phyloP scores from a whole-genome alignment of 176 grass and related monocot genomes.

The Panicum miliaceum region DNA sequence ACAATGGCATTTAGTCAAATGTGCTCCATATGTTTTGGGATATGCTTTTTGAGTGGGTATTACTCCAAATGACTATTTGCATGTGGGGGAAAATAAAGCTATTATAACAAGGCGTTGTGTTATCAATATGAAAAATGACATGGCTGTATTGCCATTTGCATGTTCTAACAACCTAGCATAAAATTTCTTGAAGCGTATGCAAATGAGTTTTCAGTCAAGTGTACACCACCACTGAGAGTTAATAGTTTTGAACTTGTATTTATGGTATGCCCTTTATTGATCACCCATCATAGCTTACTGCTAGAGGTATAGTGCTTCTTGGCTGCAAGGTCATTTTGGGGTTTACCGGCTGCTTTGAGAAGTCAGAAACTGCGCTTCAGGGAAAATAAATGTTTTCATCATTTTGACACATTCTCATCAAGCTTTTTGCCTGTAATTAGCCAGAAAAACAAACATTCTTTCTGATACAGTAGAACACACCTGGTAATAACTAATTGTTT shows the following conservation, averaged over 20 bases:
- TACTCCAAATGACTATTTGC: background rate
- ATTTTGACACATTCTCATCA: background rate
- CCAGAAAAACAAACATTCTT: conserved; percentile 23
- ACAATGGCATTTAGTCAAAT: conserved; percentile 8
- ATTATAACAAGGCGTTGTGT: background rate
- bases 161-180: background rate
- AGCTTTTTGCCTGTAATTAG: background rate
- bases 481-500: background rate
- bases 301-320: background rate
- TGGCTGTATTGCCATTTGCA: background rate
- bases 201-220: background rate
- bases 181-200: background rate
- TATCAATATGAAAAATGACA: conserved; percentile 17
- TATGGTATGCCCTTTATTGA: background rate
- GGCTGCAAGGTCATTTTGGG: background rate
- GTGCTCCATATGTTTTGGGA: background rate
- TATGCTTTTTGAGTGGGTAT: conserved; percentile 23
- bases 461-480: conserved; percentile 16
- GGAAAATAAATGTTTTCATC: background rate
- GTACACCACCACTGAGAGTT: background rate
- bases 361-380: background rate
- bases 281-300: background rate
- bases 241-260: background rate
- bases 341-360: background rate
- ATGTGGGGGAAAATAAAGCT: background rate